Conservation (phyloP, 176 grass and related monocot genomes). For the Cenchrus purpureus region DNA sequence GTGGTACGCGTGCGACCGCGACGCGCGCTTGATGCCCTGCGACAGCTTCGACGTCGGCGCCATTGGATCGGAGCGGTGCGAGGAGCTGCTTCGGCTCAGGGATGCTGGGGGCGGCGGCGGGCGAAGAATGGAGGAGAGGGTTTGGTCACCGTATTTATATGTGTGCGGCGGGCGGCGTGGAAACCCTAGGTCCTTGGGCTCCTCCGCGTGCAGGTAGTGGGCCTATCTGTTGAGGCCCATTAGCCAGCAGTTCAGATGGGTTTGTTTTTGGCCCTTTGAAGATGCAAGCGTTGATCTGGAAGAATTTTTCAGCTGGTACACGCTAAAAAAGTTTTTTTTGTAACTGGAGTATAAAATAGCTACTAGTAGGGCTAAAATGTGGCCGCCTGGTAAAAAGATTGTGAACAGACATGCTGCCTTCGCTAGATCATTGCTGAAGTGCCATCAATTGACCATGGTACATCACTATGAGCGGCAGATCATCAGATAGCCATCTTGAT, state of each 20-base stretch:
- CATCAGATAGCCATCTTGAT: background rate
- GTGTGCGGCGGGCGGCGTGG: slow-evolving; percentile 10
- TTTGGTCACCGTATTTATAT: slow-evolving; percentile 40
- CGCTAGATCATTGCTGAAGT: background rate
- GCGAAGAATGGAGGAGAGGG: slow-evolving; percentile 20
- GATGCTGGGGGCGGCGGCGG: background rate
- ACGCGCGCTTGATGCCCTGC: slow-evolving; percentile 75
- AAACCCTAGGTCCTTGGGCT: slow-evolving; percentile 61
- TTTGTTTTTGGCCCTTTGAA: no score
- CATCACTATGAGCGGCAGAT: background rate
- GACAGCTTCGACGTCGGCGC: slow-evolving; percentile 63
- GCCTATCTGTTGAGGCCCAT: background rate
- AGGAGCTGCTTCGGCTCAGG: background rate
- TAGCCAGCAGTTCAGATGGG: background rate
- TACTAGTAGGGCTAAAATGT: background rate
- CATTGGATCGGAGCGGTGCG: slow-evolving; percentile 29
- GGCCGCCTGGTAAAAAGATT: background rate
- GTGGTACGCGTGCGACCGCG: slow-evolving; percentile 85
- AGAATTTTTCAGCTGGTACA: no score
- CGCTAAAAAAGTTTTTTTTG: no score
- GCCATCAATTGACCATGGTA: background rate
- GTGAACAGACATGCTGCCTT: background rate
- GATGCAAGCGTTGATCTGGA: no score
- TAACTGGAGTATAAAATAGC: no score
- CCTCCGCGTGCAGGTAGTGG: background rate